Base-by-base conservation (phyloP, 495 filamentous ascomycete species). In the Lophiotrema nucula region DNA sequence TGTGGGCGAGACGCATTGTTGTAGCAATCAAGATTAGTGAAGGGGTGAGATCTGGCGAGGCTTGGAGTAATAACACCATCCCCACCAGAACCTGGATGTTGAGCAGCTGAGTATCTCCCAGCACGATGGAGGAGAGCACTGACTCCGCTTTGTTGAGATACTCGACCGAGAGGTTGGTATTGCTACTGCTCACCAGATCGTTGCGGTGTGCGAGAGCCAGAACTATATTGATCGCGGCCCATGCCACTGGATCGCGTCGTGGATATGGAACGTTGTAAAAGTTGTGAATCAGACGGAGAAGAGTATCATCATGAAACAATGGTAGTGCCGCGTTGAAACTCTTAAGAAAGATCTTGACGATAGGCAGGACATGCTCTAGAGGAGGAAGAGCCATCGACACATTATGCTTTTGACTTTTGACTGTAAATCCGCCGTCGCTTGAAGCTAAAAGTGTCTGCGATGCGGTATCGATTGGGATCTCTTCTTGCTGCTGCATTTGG, bases 11-110 rank as follows among this genome's bases (percentile, higher is more conserved):
- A 45, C 47, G 52, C 13, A 62, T 62, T 26, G 58, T 53, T 37
- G 58, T 53, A 13, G 51, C 43, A 19, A 51, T 25, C 11, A 62
- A 45, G 28, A 62, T 26, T 4, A 53, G 33, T 24, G 43, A 22
- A 44, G 44, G 58, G 15, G 16, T 37, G 33, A 43, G 58, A 50
- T 56, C 53, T 33, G 44, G 52, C 45, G 51, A 55, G 43, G 49
- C 58, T 24, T 62, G 51, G 33, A 62, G 43, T 42, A 62, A 8
- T 11, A 62, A 19, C 35, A 56, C 58, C 51, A 62, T 62, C 13
- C 58, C 58, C n/a, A 62, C 49, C 39, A 62, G 35, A 22, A 53
- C 53, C 35, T 62, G 58, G n/a, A 62, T 51, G 55, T 49, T 51
- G 37, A 58, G 31, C 4, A 58, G 47, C 35, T 51, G 45, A 18